Evolutionary conservation across 1,139 yeast species (phyloP), one percentile per base, ranked within the genome.

Genomic region (Nakaseomyces uthaithaninus): DNA sequence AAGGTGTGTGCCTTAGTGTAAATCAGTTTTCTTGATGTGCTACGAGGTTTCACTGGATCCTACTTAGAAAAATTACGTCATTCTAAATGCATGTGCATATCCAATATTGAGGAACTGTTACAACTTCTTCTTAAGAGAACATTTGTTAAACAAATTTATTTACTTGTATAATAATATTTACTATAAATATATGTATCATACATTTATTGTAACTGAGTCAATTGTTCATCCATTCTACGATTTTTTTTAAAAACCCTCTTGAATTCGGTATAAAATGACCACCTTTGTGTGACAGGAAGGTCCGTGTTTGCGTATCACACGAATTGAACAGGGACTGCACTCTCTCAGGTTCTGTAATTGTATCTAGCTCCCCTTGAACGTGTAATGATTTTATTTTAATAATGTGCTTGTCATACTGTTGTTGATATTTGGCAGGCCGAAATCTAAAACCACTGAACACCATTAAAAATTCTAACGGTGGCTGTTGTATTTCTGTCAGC

Each of bases 261-360:
- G 82, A 72, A 49, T 80, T 80, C 4, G 95, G 95, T 12, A 84
- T 89, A 57, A 79, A 84, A 57, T 85, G 95, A 0, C 94, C 93
- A 26, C 94, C 94, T 2, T 89, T 83, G 57, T 85, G 95, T 45
- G 68, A 73, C 47, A 84, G 56, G 31, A 78, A 46, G 3, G 70
- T 69, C 33, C 74, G 60, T 4, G 73, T 67, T 2, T 60, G 64
- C 4, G 63, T 66, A 37, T 65, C 65, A 49, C 80, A 75, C 1
- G 68, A 61, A 9, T 84, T 72, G 51, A 68, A 78, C 31, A 89
- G 64, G 1, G 68, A 63, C 62, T 74, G 64, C 0, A 81, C 71
- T 45, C 93, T 69, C 37, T 74, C 80, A 38, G 82, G 87, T n/a
- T 80, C 76, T 2, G 89, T 91, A 12, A 91, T 80, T 0, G 96